Conservation (phyloP, 2,329 filamentous ascomycete species). For the Massarina eburnea region DNA sequence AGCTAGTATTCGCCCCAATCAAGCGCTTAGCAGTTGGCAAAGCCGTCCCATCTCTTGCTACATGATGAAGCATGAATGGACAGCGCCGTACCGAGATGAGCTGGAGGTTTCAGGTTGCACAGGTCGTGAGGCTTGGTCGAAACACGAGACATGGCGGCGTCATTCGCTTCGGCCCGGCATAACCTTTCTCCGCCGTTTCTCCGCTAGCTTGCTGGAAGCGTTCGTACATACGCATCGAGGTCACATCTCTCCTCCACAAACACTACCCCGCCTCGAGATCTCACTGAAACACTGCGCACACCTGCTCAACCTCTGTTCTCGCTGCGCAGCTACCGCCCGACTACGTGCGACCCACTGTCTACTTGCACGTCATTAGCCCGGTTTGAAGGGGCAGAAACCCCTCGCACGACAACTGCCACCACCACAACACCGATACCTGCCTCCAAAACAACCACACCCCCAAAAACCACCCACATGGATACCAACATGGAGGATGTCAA, state of each 20-base stretch:
- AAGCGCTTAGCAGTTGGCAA: too few relatives aligned
- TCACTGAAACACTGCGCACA: conserved; percentile 14
- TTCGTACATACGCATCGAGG: neutral
- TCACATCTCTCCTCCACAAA: conserved; percentile 20
- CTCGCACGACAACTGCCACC: conserved; percentile 31
- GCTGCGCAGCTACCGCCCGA: conserved; percentile 4
- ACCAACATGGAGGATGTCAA: conserved; percentile 99
- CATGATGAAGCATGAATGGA: too few relatives aligned
- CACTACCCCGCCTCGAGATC: conserved; percentile 18
- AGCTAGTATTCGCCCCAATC: too few relatives aligned
- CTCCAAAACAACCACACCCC: conserved; percentile 23
- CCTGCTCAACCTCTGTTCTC: conserved; percentile 3
- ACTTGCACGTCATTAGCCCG: conserved; percentile 41
- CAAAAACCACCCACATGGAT: conserved; percentile 69
- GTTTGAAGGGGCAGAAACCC: conserved; percentile 40
- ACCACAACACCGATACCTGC: conserved; percentile 29
- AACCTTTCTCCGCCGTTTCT: neutral
- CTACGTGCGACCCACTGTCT: conserved; percentile 10
- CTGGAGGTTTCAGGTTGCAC: too few relatives aligned
- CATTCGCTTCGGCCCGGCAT: neutral
- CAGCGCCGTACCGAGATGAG: too few relatives aligned
- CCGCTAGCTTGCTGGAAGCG: neutral
- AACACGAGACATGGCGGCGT: too few relatives aligned
- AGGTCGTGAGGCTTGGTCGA: too few relatives aligned
- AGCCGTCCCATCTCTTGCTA: too few relatives aligned